A percentile compares a stretch with the other conserved stretches of the same genome.
phyloP scores from a whole-genome alignment of 805 yeast species.

The Saturnispora hagleri region DNA sequence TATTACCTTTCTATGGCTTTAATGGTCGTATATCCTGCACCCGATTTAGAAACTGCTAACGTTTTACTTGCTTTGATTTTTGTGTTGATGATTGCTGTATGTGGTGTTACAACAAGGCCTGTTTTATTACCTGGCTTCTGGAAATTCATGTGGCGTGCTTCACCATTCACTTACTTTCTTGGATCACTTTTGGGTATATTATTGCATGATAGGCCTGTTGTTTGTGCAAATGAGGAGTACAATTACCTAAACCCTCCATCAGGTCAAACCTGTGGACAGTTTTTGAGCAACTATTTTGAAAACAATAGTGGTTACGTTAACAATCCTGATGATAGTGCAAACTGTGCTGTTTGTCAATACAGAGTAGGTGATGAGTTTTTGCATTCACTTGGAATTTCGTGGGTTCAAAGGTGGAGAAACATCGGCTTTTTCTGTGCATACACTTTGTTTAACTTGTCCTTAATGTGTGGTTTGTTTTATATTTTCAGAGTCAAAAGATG shows the following conservation, averaged over 20 bases:
- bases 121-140: slow-evolving; percentile 67
- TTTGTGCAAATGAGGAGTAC: slow-evolving; percentile 40
- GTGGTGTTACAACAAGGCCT: slow-evolving; percentile 61
- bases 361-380: slow-evolving; percentile 39
- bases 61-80: slow-evolving; percentile 47
- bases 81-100: slow-evolving; percentile 51
- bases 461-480: slow-evolving; percentile 31
- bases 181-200: slow-evolving; percentile 39
- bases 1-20: slow-evolving; percentile 43
- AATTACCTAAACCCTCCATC: slow-evolving; percentile 42
- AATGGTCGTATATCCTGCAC: slow-evolving; percentile 46
- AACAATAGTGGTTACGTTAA: slow-evolving; percentile 44
- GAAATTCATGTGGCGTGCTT: slow-evolving; percentile 71
- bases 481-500: slow-evolving; percentile 23
- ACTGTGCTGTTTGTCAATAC: slow-evolving; percentile 43
- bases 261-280: slow-evolving; percentile 59
- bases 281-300: slow-evolving; percentile 32
- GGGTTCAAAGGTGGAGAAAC: slow-evolving; percentile 52
- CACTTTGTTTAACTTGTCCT: slow-evolving; percentile 39
- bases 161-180: slow-evolving; percentile 65
- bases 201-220: slow-evolving; percentile 42
- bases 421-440: slow-evolving; percentile 53
- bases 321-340: slow-evolving; percentile 39
- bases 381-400: slow-evolving; percentile 33
- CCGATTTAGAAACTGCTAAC: slow-evolving; percentile 61